These are phyloP conservation scores for Cyathus olla DNA, from an alignment of 1,284 basidiomycete genomes.

Conservation along the genomic window DNA sequence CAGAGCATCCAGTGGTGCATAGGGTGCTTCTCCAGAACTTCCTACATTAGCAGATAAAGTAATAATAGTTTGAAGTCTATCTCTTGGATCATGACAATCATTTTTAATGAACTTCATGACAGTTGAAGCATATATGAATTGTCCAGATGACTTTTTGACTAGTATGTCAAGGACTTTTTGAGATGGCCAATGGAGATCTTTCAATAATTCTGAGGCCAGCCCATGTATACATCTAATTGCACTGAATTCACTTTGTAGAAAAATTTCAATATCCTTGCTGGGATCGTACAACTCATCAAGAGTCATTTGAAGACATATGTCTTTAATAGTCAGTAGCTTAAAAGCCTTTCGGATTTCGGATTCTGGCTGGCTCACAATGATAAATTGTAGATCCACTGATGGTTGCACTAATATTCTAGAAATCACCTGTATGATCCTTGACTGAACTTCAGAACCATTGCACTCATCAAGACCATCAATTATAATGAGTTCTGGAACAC, in stretches of 20 bases:
- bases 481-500: slow-evolving; percentile 6
- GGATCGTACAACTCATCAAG: slow-evolving; percentile 1
- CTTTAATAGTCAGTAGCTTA: background rate
- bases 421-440: slow-evolving; percentile 3
- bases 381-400: slow-evolving; percentile 7
- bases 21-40: background rate
- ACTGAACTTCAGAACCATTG: background rate
- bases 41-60: background rate
- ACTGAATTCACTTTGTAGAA: slow-evolving; percentile 5
- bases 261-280: slow-evolving; percentile 9
- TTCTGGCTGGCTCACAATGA: slow-evolving; percentile 17
- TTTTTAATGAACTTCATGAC: slow-evolving; percentile 12
- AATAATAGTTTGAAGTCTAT: background rate
- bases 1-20: background rate
- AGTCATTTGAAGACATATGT: background rate
- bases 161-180: background rate
- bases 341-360: slow-evolving; percentile 6
- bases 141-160: slow-evolving; percentile 12
- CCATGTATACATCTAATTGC: background rate
- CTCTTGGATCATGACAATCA: background rate
- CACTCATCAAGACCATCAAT: slow-evolving; percentile 25
- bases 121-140: slow-evolving; percentile 18
- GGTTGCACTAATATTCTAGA: background rate
- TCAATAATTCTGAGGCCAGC: background rate
- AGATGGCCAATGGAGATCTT: slow-evolving; percentile 6